Base-by-base conservation (phyloP, 164 flowering plant species). In the grape (Vitis vinifera) region DNA sequence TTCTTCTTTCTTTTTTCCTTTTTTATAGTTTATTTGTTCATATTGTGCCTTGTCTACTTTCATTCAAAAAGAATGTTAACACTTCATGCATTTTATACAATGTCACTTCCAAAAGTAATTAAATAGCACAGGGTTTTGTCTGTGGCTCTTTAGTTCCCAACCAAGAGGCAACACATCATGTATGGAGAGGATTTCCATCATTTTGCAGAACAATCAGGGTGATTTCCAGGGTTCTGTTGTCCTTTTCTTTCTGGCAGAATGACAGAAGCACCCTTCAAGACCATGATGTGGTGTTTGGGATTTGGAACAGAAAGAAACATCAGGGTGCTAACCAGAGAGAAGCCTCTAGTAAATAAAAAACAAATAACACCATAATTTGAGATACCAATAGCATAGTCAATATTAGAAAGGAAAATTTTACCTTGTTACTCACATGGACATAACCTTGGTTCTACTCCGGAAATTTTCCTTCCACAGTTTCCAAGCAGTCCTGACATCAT, bases 401-500 rank as follows among this genome's bases (percentile, higher is more conserved):
- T 37, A 37, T 3, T 9, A 19, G 48, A 4, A 11, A 30, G 31
- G 17, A 62, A 16, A 16, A 37, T 3, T 50, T 19, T 68, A 67
- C 65, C 71, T 70, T 30, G 29, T 62, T 27, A 56, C 30, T 74
- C 51, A 63, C 1, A 23, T 23, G 27, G 29, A 47, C 68, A 63
- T 68, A 59, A 51, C 61, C 44, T 2, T 44, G 0, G 69, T 59
- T 67, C 53, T 67, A 16, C n/a, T 64, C 59, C 63, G 66, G 47
- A 68, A 68, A 59, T 76, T 82, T 51, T 79, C 88, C 68, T 88
- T 86, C 97, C 97, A 93, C 59, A 37, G n/a, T 58, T 68, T 80
- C 90, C 89, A 82, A 52, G 94, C 93, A 2, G 48, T 76, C 75
- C 95, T 84, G 19, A 91, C 97, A 74, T 88, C 87, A 29, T 88